These are phyloP conservation scores for Lachnellula cervina DNA, from an alignment of 2,329 filamentous ascomycete species.

Conservation along the genomic window DNA sequence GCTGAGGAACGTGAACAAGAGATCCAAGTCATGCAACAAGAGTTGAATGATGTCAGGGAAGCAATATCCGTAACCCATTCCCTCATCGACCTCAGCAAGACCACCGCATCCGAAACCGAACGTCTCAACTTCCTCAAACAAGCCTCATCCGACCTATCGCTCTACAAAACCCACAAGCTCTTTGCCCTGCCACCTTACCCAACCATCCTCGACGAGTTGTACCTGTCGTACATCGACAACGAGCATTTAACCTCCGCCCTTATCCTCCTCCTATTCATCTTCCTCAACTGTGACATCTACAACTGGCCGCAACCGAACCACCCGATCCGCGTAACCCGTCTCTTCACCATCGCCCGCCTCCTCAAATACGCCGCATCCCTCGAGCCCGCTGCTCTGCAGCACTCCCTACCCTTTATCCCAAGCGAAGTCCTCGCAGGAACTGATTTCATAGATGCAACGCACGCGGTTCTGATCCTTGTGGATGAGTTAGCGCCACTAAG, in stretches of 20 bases:
- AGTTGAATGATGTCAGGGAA: background rate
- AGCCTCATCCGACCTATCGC: background rate
- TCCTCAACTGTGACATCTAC: slow-evolving; percentile 43
- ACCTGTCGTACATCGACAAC: slow-evolving; percentile 38
- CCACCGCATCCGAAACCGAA: background rate
- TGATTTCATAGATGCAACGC: slow-evolving; percentile 50
- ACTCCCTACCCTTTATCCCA: background rate
- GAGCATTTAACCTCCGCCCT: slow-evolving; percentile 41
- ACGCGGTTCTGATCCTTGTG: slow-evolving; percentile 48
- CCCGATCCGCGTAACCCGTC: slow-evolving; percentile 44
- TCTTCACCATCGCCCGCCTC: slow-evolving; percentile 48
- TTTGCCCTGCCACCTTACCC: slow-evolving; percentile 25
- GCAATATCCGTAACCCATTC: background rate
- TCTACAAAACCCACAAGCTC: background rate
- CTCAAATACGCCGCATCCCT: slow-evolving; percentile 45
- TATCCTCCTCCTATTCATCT: slow-evolving; percentile 34
- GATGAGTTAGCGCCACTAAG: slow-evolving; percentile 38
- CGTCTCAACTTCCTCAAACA: background rate
- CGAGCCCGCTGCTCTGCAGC: slow-evolving; percentile 14
- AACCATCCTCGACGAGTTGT: slow-evolving; percentile 39
- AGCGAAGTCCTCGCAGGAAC: slow-evolving; percentile 36
- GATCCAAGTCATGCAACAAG: background rate
- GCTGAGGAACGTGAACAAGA: background rate
- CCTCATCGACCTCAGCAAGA: background rate
- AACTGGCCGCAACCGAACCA: slow-evolving; percentile 47